phyloP scores from a whole-genome alignment of 345 rosid species.

The Populus nigra region DNA sequence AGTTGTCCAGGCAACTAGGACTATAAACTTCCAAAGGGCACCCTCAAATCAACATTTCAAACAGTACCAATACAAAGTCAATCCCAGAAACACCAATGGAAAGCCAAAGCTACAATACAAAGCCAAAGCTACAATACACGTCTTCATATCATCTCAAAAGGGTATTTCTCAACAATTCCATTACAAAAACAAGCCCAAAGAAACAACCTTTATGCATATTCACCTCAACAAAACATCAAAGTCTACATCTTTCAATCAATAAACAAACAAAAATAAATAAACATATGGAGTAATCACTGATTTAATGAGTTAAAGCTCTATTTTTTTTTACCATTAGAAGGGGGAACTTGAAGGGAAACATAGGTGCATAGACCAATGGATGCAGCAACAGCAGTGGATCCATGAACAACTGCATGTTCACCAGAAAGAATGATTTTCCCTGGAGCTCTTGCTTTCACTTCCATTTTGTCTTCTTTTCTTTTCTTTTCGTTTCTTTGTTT shows the following conservation, averaged over 20 bases:
- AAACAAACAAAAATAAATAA: background rate
- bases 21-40: background rate
- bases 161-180: constrained; percentile 14
- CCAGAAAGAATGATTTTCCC: constrained; percentile 94
- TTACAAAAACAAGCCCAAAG: background rate
- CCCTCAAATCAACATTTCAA: background rate
- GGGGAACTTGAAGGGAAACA: constrained; percentile 55
- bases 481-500: background rate
- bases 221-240: background rate
- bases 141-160: constrained; percentile 12
- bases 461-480: constrained; percentile 41
- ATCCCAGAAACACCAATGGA: background rate
- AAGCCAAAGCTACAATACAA: background rate
- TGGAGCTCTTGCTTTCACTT: constrained; percentile 87
- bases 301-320: background rate
- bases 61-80: constrained; percentile 1
- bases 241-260: background rate
- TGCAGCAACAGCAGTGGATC: constrained; percentile 87
- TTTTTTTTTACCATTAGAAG: constrained; percentile 42
- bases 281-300: background rate
- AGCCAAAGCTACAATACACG: background rate
- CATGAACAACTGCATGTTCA: constrained; percentile 96
- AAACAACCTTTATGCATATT: background rate
- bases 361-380: constrained; percentile 78
- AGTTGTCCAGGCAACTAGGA: background rate